A percentile compares a stretch with the other conserved stretches of the same genome.
Evolutionary conservation across 768 basidiomycete species (phyloP).

Genomic region (Boletus rufocinnamomeus): DNA sequence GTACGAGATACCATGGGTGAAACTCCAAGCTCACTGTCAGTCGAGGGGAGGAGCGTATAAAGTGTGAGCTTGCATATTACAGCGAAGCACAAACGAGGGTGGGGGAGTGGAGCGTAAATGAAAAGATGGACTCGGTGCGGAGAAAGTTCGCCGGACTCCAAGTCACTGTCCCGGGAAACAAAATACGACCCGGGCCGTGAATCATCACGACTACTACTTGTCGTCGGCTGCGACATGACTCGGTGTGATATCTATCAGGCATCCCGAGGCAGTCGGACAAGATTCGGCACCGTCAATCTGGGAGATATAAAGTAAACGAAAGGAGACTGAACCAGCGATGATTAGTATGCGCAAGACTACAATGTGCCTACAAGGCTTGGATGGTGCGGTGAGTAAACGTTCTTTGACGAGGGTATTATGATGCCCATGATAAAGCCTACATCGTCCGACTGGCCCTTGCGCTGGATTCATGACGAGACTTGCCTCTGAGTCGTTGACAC

Average conservation of each 20-base stretch:
- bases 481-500: conserved; percentile 3
- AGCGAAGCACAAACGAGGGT: neutral
- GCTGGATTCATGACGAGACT: conserved; percentile 13
- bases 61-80: neutral
- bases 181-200: neutral
- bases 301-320: neutral
- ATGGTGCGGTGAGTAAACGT: neutral
- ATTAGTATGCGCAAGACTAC: neutral
- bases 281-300: neutral
- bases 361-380: neutral
- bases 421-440: conserved; percentile 10
- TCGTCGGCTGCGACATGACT: neutral
- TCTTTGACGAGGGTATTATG: neutral
- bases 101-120: no score
- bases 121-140: no score
- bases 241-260: neutral
- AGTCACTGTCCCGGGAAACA: no score
- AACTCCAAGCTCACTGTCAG: neutral
- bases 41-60: neutral
- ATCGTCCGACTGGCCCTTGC: conserved; percentile 6
- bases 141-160: no score
- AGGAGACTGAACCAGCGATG: no score
- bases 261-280: no score
- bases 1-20: no score
- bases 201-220: no score